Conservation (phyloP, 305 asterid genomes). For the Ilex paraguariensis region DNA sequence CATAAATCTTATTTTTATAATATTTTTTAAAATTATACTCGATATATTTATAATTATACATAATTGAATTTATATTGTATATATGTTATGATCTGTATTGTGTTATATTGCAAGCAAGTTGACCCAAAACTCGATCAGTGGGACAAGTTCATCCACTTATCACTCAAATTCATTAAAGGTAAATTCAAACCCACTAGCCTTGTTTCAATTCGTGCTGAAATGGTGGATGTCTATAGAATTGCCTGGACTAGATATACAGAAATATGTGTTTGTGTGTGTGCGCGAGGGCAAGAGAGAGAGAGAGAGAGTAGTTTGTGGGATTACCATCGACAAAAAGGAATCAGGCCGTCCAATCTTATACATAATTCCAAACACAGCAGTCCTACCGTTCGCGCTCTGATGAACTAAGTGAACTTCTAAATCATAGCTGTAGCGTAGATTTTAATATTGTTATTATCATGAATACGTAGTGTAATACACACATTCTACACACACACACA, state of each 20-base stretch:
- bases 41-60: no score
- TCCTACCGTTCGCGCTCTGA: constrained; percentile 32
- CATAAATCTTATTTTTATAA: no score
- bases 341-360: constrained; percentile 53
- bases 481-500: no score
- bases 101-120: no score
- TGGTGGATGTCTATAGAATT: no score
- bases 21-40: no score
- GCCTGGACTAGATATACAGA: neutral
- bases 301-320: neutral
- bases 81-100: no score
- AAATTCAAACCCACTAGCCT: neutral
- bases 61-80: neutral
- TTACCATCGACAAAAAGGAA: constrained; percentile 45
- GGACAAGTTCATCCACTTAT: neutral
- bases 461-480: neutral
- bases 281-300: neutral
- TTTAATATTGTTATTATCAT: neutral
- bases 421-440: constrained; percentile 29
- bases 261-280: neutral
- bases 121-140: neutral
- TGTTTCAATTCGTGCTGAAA: no score
- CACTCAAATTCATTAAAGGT: neutral
- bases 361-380: constrained; percentile 60
- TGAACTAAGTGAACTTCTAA: constrained; percentile 68